These are phyloP conservation scores for Erigeron canadensis DNA, from an alignment of 129 eudicot species.

Conservation along the genomic window DNA sequence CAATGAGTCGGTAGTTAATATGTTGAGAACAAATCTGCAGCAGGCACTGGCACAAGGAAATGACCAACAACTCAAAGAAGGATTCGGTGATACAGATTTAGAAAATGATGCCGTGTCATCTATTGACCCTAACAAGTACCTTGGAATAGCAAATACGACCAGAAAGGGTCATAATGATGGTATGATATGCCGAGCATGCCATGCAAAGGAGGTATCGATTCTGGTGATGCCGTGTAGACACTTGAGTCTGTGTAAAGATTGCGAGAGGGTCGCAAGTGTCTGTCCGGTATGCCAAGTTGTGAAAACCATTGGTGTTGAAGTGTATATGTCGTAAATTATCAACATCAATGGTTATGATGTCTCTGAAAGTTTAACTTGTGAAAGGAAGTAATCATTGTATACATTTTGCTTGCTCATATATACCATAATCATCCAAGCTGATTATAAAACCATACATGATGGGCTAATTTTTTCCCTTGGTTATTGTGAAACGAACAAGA, in stretches of 20 bases:
- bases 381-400: slow-evolving; percentile 18
- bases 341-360: slow-evolving; percentile 18
- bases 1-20: slow-evolving; percentile 76
- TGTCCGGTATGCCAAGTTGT: slow-evolving; percentile 80
- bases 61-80: slow-evolving; percentile 74
- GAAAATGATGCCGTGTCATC: slow-evolving; percentile 77
- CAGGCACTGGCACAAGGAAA: slow-evolving; percentile 67
- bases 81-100: slow-evolving; percentile 71
- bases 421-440: slow-evolving; percentile 7
- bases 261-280: slow-evolving; percentile 55
- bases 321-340: slow-evolving; percentile 63
- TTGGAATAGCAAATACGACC: slow-evolving; percentile 32
- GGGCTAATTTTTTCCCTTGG: background rate
- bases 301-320: slow-evolving; percentile 76
- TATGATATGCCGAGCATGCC: slow-evolving; percentile 66
- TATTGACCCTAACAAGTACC: slow-evolving; percentile 57
- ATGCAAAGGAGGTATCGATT: slow-evolving; percentile 59
- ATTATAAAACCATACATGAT: slow-evolving; percentile 7
- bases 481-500: background rate
- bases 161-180: slow-evolving; percentile 18
- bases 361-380: slow-evolving; percentile 27
- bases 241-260: slow-evolving; percentile 82
- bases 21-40: slow-evolving; percentile 66
- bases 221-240: slow-evolving; percentile 96
- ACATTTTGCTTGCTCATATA: slow-evolving; percentile 20